Percentiles rank a stretch among this genome's conserved stretches.
These are phyloP conservation scores for Neurospora sp. DNA, from an alignment of 495 filamentous ascomycete species.

Conservation along the genomic window DNA sequence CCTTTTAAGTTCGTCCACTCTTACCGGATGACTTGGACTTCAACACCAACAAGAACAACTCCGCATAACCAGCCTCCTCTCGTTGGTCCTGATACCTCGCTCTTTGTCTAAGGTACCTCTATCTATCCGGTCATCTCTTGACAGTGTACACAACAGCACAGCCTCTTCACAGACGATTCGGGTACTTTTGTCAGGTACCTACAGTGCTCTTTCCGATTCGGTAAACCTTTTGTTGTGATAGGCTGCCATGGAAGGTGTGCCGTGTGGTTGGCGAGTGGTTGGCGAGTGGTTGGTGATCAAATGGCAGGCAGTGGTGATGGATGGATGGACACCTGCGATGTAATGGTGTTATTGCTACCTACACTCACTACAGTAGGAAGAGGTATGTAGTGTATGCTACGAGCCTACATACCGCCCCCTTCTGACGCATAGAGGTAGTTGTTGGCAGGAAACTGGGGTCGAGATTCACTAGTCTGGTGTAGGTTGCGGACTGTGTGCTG, in stretches of 20 bases:
- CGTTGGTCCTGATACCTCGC: not conserved
- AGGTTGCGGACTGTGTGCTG: too few species aligned
- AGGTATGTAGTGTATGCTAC: not conserved
- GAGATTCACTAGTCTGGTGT: too few species aligned
- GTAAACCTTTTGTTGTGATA: not conserved
- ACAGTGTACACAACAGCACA: not conserved
- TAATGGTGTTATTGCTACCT: not conserved
- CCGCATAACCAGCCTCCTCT: not conserved
- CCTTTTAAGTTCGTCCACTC: too few species aligned
- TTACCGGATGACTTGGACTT: too few species aligned
- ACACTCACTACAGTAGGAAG: too few species aligned
- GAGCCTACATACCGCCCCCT: not conserved
- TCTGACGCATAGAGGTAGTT: not conserved
- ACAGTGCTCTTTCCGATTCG: not conserved
- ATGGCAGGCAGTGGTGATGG: not conserved
- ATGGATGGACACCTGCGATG: not conserved
- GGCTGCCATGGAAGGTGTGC: not conserved
- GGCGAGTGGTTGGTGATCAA: not conserved
- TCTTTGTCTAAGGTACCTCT: not conserved
- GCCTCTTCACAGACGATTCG: not conserved
- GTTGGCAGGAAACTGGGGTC: not conserved
- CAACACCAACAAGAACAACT: too few species aligned
- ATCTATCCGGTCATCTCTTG: not conserved
- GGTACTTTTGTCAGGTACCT: not conserved
- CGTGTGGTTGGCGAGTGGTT: too few species aligned